Base-by-base conservation (phyloP, 1,284 basidiomycete species). In the Filobasidium uniguttulatum region DNA sequence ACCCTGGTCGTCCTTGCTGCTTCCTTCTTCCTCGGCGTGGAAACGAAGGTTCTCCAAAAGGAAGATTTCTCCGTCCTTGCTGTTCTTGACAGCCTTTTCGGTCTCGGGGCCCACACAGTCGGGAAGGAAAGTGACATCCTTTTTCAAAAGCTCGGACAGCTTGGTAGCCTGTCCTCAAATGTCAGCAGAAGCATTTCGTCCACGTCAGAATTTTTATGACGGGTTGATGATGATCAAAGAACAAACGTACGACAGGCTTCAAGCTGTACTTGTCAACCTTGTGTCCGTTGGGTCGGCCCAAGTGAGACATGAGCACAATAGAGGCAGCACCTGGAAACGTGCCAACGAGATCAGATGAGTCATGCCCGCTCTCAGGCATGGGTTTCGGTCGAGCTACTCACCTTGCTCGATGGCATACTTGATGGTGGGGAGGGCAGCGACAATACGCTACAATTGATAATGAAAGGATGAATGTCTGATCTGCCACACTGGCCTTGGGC, bases 21-120 rank as follows among this genome's bases (percentile, higher is more conserved):
- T 87, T 40, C 90, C 93, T 72, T 98, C 93, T 72, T 98, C 93
- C 68, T 96, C 93, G 58, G 90, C 86, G 73, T 97, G 89, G 81
- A 96, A 98, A 54, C 94, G 86, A 55, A 98, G 75, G 73, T 98
- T 98, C 74, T 98, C 93, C 62, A 98, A 81, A 48, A 98, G 77
- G 71, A 97, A 82, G 62, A 98, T 74, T 57, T 90, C 76, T 38
- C 91, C 90, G 25, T 75, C 64, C 33, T 78, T 66, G 5, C 85
- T 86, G 26, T 71, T 72, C 57, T 79, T 76, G 58, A 96, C 85
- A 46, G 80, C 77, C 47, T 53, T 60, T 71, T 94, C 87, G 60
- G 85, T 80, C 25, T 88, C 81, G 46, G 80, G 71, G 29, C 93
- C 91, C 49, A 97, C 86, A 66, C 80, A 90, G 64, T 96, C 88